phyloP scores from a whole-genome alignment of 306 rosid genomes.

The Inga leiocalycina region DNA sequence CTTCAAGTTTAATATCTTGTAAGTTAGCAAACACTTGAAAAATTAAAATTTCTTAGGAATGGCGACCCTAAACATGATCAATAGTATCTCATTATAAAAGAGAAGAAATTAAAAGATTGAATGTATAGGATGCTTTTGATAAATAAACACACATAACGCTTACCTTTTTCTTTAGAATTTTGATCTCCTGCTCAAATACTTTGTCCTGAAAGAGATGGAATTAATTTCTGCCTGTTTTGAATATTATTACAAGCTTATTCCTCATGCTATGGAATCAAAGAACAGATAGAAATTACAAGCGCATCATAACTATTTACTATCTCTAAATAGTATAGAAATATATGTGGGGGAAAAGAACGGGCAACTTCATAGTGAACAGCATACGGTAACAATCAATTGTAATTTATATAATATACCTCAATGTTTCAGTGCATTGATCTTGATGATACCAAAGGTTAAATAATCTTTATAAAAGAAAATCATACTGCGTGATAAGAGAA shows the following conservation, averaged over 20 bases:
- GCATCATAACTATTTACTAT: too few relatives aligned
- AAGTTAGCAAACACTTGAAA: too few relatives aligned
- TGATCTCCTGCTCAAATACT: background rate
- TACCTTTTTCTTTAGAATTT: background rate
- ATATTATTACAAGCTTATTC: background rate
- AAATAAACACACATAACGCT: background rate
- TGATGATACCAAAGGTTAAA: background rate
- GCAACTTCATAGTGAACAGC: background rate
- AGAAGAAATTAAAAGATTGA: background rate
- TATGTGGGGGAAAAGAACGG: too few relatives aligned
- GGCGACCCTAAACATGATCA: background rate
- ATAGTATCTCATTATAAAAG: background rate
- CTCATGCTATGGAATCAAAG: background rate
- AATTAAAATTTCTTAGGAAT: too few relatives aligned
- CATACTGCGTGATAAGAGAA: background rate
- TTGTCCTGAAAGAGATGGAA: background rate
- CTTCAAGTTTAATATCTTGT: too few relatives aligned
- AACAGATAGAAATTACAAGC: background rate
- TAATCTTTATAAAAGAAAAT: background rate
- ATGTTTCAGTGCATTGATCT: too few relatives aligned
- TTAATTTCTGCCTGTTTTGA: background rate
- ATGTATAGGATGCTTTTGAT: background rate
- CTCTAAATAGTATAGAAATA: background rate
- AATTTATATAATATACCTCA: background rate
- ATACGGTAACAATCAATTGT: background rate